These are phyloP conservation scores for Lasiodiplodia sp. DNA, from an alignment of 2,329 filamentous ascomycete species.

Conservation along the genomic window DNA sequence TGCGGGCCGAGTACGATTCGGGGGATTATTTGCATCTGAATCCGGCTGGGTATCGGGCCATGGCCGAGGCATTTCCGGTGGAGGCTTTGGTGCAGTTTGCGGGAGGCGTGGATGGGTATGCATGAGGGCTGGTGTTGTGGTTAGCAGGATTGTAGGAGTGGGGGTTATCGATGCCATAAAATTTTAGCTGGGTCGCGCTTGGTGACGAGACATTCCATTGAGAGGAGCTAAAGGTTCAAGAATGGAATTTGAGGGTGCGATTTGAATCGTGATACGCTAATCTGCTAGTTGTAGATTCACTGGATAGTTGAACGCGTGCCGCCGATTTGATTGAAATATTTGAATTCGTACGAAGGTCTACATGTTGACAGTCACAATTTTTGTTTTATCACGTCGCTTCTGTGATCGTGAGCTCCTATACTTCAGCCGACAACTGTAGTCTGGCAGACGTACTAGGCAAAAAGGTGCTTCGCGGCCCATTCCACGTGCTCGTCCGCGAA, in stretches of 20 bases:
- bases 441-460: constrained; percentile 56
- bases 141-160: background rate
- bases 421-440: background rate
- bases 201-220: background rate
- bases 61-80: constrained; percentile 67
- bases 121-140: background rate
- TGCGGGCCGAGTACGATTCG: constrained; percentile 62
- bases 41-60: constrained; percentile 63
- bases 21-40: constrained; percentile 73
- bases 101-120: constrained; percentile 7
- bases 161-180: background rate
- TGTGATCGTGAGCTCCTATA: constrained; percentile 22
- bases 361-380: constrained; percentile 18
- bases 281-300: background rate
- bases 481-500: constrained; percentile 92
- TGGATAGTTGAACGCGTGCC: background rate
- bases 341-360: constrained; percentile 21
- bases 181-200: background rate
- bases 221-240: background rate
- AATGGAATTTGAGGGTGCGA: background rate
- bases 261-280: background rate
- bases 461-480: constrained; percentile 86
- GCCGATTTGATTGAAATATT: background rate
- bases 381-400: constrained; percentile 21
- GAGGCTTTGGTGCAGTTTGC: constrained; percentile 55